Base-by-base conservation (phyloP, 441 rosid species). In the Jatropha podagrica region DNA sequence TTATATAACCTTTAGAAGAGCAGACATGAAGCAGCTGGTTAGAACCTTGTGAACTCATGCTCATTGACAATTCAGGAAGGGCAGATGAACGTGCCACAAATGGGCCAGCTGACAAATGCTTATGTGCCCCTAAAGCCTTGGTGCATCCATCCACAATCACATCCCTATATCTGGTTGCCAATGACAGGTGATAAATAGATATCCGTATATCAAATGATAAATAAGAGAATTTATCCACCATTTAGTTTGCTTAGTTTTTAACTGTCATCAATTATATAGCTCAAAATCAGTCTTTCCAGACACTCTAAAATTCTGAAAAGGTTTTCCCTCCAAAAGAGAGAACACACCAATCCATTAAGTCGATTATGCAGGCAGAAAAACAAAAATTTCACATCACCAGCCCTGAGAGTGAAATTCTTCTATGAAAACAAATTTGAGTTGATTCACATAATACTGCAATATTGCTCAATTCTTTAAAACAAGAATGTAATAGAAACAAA, bases 141-240 rank as follows among this genome's bases (percentile, higher is more conserved):
- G 15, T 12, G 48, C 59, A 40, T 76, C 85, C 49, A 11, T 73
- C 65, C 42, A 20, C 60, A 37, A 77, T 73, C 38, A 52, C 83
- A 77, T 71, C 63, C 75, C 56, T 80, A 72, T 68, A 72, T 84
- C 88, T 86, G 82, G 17, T 72, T 23, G 18, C 67, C 37, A 13
- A 6, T 41, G 10, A 41, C 62, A 73, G 2, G 48, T 26, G n/a
- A 60, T 42, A n/a, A 10, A 27, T 1, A 38, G 0, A 46, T 12
- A 46, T 15, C 46, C 41, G 27, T 20, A 52, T 23, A 69, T 17
- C 15, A 58, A 13, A 14, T 26, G 0, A 17, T 15, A 37, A 65
- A 49, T 61, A 13, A 26, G 20, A 61, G 23, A 5, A 32, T 18
- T 32, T 7, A 26, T 32, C 15, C 26, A 41, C 51, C 7, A 41